Evolutionary conservation across 2,329 filamentous ascomycete species (phyloP).

Genomic region (Camptophora hylomeconis): DNA sequence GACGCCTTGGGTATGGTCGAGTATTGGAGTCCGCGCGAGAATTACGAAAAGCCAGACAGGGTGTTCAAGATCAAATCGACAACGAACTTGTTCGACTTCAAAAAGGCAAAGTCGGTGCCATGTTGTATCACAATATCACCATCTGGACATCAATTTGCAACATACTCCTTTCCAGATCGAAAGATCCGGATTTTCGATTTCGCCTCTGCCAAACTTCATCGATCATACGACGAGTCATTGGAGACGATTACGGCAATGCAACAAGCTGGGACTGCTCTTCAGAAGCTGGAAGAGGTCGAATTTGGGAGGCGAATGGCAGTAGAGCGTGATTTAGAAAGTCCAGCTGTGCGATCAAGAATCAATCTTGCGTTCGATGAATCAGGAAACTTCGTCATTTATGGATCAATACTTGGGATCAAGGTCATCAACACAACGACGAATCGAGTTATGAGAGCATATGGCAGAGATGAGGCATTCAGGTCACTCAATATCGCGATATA

Average conservation of each 20-base stretch:
- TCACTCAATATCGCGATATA: slow-evolving; percentile 75
- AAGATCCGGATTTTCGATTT: slow-evolving; percentile 94
- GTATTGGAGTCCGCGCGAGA: slow-evolving; percentile 71
- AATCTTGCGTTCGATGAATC: slow-evolving; percentile 96
- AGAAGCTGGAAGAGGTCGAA: slow-evolving; percentile 77
- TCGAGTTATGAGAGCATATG: slow-evolving; percentile 78
- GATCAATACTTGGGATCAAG: slow-evolving; percentile 82
- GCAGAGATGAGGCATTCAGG: slow-evolving; percentile 76
- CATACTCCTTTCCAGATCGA: slow-evolving; percentile 83
- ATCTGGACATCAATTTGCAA: slow-evolving; percentile 71
- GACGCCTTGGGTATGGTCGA: slow-evolving; percentile 91
- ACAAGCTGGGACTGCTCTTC: slow-evolving; percentile 70
- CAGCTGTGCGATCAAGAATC: slow-evolving; percentile 52
- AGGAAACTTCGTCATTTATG: slow-evolving; percentile 87
- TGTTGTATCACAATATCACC: slow-evolving; percentile 75
- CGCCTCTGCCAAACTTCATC: slow-evolving; percentile 69
- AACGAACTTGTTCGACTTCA: slow-evolving; percentile 93
- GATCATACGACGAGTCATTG: slow-evolving; percentile 91
- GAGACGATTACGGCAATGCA: slow-evolving; percentile 87
- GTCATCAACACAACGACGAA: slow-evolving; percentile 95
- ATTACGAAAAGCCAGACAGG: slow-evolving; percentile 78
- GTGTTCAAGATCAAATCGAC: slow-evolving; percentile 90
- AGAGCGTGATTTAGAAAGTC: slow-evolving; percentile 72
- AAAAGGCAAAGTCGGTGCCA: slow-evolving; percentile 80
- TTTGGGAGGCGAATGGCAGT: slow-evolving; percentile 79